phyloP scores from a whole-genome alignment of 805 yeast genomes.

The Metschnikowia continentalis region DNA sequence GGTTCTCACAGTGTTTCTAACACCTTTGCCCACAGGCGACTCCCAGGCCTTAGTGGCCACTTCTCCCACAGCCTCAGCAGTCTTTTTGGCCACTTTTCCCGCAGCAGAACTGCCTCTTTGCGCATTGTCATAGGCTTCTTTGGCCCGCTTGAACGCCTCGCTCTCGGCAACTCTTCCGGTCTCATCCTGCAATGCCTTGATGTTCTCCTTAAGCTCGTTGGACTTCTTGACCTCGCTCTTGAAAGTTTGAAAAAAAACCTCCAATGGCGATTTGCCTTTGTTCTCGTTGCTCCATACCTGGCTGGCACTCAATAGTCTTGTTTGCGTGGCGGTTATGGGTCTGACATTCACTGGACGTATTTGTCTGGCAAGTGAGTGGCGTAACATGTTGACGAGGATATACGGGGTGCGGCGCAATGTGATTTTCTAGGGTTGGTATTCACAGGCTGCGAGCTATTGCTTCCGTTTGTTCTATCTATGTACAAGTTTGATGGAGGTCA shows the following conservation, averaged over 20 bases:
- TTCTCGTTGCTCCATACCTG: constrained; percentile 10
- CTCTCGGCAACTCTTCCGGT: constrained; percentile 92
- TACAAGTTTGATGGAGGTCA: constrained; percentile 4
- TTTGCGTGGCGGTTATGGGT: neutral
- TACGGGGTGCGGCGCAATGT: neutral
- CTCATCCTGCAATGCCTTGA: constrained; percentile 92
- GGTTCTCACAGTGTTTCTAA: constrained; percentile 76
- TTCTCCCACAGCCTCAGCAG: constrained; percentile 90
- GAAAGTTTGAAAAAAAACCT: constrained; percentile 91
- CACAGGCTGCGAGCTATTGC: neutral
- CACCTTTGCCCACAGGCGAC: constrained; percentile 83
- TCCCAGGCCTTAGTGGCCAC: constrained; percentile 95
- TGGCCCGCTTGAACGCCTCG: constrained; percentile 88
- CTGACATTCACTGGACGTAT: constrained; percentile 6
- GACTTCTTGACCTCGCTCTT: constrained; percentile 87
- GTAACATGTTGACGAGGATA: constrained; percentile 10
- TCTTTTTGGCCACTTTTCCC: constrained; percentile 73
- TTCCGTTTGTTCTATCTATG: constrained; percentile 3
- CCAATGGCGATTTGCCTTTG: constrained; percentile 63
- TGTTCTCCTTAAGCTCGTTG: constrained; percentile 82
- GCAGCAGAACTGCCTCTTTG: constrained; percentile 65
- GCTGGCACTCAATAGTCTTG: constrained; percentile 12
- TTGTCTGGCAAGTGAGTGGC: constrained; percentile 14
- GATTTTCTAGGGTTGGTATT: neutral
- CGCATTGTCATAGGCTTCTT: constrained; percentile 86